Percentiles rank a stretch among this genome's conserved stretches.
These are phyloP conservation scores for Ganoderma boninense DNA, from an alignment of 1,284 basidiomycete genomes.

Conservation along the genomic window DNA sequence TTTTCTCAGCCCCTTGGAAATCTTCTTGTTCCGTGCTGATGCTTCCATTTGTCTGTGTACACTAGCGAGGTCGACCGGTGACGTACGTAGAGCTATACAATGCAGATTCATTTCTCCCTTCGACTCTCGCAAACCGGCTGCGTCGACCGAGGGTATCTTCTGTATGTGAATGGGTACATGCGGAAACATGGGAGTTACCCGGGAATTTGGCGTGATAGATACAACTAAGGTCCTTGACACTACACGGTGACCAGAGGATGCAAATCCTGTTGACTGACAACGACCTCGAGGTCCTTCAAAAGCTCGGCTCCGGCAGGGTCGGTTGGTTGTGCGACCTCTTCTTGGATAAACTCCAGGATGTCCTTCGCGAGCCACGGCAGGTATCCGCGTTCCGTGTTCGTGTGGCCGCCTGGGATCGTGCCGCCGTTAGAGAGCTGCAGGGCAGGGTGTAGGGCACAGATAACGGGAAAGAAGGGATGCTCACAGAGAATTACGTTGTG, in stretches of 20 bases:
- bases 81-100: conserved; percentile 31
- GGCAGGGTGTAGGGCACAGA: conserved; percentile 7
- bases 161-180: not conserved
- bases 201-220: conserved; percentile 9
- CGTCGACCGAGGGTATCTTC: not conserved
- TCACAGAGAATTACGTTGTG: conserved; percentile 82
- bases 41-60: conserved; percentile 17
- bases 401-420: conserved; percentile 54
- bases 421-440: conserved; percentile 8
- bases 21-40: conserved; percentile 14
- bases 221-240: conserved; percentile 5
- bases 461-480: conserved; percentile 19
- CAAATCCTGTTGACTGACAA: conserved; percentile 65
- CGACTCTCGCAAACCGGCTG: conserved; percentile 5
- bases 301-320: conserved; percentile 37
- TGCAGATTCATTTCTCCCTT: conserved; percentile 20
- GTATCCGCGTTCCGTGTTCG: conserved; percentile 91
- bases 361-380: conserved; percentile 73
- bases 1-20: conserved; percentile 4
- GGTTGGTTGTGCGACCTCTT: conserved; percentile 33
- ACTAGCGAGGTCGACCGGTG: conserved; percentile 54
- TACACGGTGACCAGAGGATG: conserved; percentile 63
- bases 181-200: not conserved
- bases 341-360: conserved; percentile 61
- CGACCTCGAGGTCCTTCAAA: conserved; percentile 51